phyloP scores from a whole-genome alignment of 2,329 filamentous ascomycete genomes.

The Botrytis tulipae region DNA sequence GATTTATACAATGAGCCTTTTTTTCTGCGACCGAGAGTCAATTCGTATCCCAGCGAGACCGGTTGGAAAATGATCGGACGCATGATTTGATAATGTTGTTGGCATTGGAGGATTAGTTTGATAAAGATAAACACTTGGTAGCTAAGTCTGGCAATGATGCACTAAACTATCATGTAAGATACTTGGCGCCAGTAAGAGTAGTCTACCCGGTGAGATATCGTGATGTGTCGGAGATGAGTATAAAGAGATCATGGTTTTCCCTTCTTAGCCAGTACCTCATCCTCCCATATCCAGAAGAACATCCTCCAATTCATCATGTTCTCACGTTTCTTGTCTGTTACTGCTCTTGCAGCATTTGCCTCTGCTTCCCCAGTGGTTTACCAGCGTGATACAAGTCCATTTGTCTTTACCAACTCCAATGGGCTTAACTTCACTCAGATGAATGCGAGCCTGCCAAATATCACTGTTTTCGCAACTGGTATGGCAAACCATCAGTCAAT shows the following conservation, averaged over 20 bases:
- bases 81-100: conserved; percentile 12
- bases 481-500: neutral
- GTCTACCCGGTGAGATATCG: neutral
- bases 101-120: neutral
- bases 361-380: conserved; percentile 29
- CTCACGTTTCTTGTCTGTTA: conserved; percentile 4
- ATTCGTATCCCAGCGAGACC: neutral
- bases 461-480: conserved; percentile 35
- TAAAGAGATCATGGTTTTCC: neutral
- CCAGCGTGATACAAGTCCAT: conserved; percentile 25
- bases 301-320: conserved; percentile 4
- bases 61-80: neutral
- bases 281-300: neutral
- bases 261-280: neutral
- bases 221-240: conserved; percentile 1
- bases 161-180: conserved; percentile 2
- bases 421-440: conserved; percentile 34
- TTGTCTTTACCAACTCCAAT: conserved; percentile 32
- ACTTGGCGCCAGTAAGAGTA: neutral
- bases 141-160: neutral
- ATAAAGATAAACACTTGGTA: conserved; percentile 1
- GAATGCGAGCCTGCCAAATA: conserved; percentile 30
- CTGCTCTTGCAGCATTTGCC: conserved; percentile 21
- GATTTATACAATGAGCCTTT: neutral
- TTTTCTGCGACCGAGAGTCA: neutral